Evolutionary conservation across 805 yeast genomes (phyloP), one percentile per base, ranked within the genome.

Genomic region (Tanozyma kutaoensis): DNA sequence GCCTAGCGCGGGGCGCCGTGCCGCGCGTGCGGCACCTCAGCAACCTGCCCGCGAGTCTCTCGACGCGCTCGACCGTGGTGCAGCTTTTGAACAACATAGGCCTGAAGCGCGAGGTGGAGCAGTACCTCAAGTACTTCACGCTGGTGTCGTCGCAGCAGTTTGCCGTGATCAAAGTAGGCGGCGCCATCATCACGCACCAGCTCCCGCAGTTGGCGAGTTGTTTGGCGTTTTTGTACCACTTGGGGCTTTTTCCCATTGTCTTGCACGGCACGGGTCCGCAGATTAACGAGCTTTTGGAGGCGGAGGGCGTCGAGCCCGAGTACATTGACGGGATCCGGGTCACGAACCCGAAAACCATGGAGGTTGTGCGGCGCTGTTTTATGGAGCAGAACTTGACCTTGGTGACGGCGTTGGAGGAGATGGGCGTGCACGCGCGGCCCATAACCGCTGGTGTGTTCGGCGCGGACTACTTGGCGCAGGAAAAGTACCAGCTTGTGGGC

Each of bases 261-360:
- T 67, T 91, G 32, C 99, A 91, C 49, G 99, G 99, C 16, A 91
- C 98, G 1, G 99, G 99, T 12, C 99, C 99, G 5, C 99, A 91
- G 58, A 91, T 91, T 58, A 91, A 91, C 50, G 93, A 80, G 45
- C 71, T 85, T 40, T 66, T 91, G 33, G 98, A 91, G 54, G 76
- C 75, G 27, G 93, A 82, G 53, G 95, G 95, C 22, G 82, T 91
- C 18, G 96, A 81, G 51, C 97, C 99, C 4, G 84, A 81, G 38
- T 91, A 91, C 52, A 78, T 76, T 34, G 97, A 91, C 47, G 99
- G 99, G 7, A 91, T 91, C 43, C 72, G 99, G 47, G 82, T 91
- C 50, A 91, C 99, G 15, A 93, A 91, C 51, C 76, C 80, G 31
- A 73, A 77, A 39, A 91, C 98, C 15, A 91, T 91, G 97, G 67